Evolutionary conservation across 2,329 filamentous ascomycete species (phyloP), one percentile per base, ranked within the genome.

Genomic region (Nakataea oryzae): DNA sequence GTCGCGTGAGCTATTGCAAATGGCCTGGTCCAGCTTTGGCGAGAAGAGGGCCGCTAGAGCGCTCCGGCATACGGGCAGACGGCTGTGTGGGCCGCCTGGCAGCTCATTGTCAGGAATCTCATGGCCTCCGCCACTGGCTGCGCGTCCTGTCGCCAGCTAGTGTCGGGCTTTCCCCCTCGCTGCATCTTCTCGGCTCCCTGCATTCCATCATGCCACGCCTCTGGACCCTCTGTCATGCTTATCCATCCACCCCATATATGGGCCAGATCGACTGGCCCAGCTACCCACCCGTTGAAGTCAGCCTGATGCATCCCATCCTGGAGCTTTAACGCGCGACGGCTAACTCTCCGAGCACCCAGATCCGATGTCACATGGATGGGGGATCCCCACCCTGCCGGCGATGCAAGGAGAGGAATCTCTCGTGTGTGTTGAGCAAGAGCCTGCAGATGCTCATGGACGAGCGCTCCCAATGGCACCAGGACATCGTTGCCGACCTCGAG

Each of bases 361-460:
- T 77, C 61, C 75, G 75, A 65, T 77, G 75, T 57, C 65, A 76
- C 57, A 77, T 77, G 74, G 74, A 76, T 58, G 72, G 74, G 47
- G 70, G 67, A 29, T 74, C 74, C 0, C 74, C 75, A 2, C 74
- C 74, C 3, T 77, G 75, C 64, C 69, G 71, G 5, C 68, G 75
- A 62, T 77, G 75, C 57, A 64, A 69, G 24, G 73, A 76, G 62
- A 65, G 72, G 17, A 73, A 72, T 54, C 64, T 77, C 30, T 70
- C 70, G 0, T 77, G 75, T 58, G 73, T 76, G 1, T 63, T 77
- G 59, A 75, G 74, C 57, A 76, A 76, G 68, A 76, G 74, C 57
- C 67, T 77, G 3, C 75, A 77, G 64, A 76, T 72, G 1, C 71
- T 77, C 27, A 76, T 77, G 41, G 74, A 75, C 64, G 75, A 77